A percentile compares a stretch with the other conserved stretches of the same genome.
Conservation (phyloP, 352 stramenopile species). For the Lagenidium giganteum region DNA sequence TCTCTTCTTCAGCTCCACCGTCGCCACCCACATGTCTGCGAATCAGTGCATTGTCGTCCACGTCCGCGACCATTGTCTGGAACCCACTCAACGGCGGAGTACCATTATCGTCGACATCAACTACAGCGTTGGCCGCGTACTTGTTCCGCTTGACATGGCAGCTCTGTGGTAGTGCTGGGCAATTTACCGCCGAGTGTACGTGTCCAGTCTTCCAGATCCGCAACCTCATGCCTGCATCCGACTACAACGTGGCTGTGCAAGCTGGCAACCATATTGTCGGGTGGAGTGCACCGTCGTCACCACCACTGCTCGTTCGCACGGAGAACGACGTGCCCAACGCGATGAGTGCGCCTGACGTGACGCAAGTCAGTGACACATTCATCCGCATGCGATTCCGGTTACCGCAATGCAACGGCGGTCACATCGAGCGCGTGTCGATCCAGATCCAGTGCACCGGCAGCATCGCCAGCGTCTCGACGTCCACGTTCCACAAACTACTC, state of each 20-base stretch:
- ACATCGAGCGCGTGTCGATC: slow-evolving; percentile 18
- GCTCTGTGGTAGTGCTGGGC: slow-evolving; percentile 3
- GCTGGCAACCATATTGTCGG: slow-evolving; percentile 29
- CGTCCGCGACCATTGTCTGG: background rate
- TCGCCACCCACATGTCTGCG: too few species aligned
- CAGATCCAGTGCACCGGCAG: slow-evolving; percentile 23
- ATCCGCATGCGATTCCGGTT: slow-evolving; percentile 23
- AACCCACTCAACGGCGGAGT: too few species aligned
- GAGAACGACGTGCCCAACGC: slow-evolving; percentile 21
- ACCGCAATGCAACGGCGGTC: slow-evolving; percentile 20
- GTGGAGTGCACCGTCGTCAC: slow-evolving; percentile 20
- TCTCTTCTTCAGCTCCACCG: too few species aligned
- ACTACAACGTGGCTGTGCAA: slow-evolving; percentile 23
- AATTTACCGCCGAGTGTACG: slow-evolving; percentile 7
- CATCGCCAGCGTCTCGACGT: slow-evolving; percentile 10
- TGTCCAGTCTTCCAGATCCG: slow-evolving; percentile 8
- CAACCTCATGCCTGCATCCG: slow-evolving; percentile 22
- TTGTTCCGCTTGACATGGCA: slow-evolving; percentile 23
- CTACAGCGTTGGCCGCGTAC: slow-evolving; percentile 9
- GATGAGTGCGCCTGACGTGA: slow-evolving; percentile 19
- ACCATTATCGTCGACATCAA: slow-evolving; percentile 14
- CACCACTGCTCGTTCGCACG: slow-evolving; percentile 7
- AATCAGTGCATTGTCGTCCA: background rate
- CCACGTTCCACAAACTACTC: slow-evolving; percentile 16
- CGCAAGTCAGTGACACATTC: slow-evolving; percentile 21